Evolutionary conservation across 2,329 filamentous ascomycete genomes (phyloP).

Genomic region (Phialophora chinensis): DNA sequence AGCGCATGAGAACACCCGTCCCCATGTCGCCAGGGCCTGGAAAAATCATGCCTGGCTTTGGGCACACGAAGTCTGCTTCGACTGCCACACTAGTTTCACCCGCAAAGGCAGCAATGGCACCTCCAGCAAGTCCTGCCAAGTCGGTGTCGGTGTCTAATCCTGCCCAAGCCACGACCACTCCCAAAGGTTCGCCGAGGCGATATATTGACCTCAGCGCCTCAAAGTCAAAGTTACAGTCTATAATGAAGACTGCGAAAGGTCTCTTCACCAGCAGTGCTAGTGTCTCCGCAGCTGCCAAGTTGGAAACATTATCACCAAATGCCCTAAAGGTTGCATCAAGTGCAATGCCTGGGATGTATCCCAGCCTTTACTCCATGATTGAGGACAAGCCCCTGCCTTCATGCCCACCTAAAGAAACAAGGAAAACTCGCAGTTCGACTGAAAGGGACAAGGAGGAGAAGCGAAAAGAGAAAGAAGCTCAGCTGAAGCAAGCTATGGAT

Average conservation of each 20-base stretch:
- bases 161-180: constrained; percentile 64
- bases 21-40: constrained; percentile 34
- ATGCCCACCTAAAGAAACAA: constrained; percentile 47
- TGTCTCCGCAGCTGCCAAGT: constrained; percentile 63
- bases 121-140: constrained; percentile 57
- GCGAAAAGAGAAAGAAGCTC: constrained; percentile 39
- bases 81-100: constrained; percentile 64
- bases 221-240: constrained; percentile 89
- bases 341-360: constrained; percentile 41
- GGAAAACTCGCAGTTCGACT: constrained; percentile 64
- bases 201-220: constrained; percentile 81
- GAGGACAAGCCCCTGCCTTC: constrained; percentile 37
- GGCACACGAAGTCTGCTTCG: constrained; percentile 68
- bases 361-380: constrained; percentile 38
- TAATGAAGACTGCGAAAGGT: constrained; percentile 84
- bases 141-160: constrained; percentile 66
- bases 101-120: constrained; percentile 47
- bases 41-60: constrained; percentile 43
- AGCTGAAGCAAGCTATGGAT: constrained; percentile 45
- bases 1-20: constrained; percentile 35
- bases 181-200: constrained; percentile 61
- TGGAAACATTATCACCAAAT: constrained; percentile 59
- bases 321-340: constrained; percentile 43
- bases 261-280: constrained; percentile 78
- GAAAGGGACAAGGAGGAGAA: constrained; percentile 58